Evolutionary conservation across 768 basidiomycete species (phyloP), one percentile per base, ranked within the genome.

Genomic region (Calocera viscosa): DNA sequence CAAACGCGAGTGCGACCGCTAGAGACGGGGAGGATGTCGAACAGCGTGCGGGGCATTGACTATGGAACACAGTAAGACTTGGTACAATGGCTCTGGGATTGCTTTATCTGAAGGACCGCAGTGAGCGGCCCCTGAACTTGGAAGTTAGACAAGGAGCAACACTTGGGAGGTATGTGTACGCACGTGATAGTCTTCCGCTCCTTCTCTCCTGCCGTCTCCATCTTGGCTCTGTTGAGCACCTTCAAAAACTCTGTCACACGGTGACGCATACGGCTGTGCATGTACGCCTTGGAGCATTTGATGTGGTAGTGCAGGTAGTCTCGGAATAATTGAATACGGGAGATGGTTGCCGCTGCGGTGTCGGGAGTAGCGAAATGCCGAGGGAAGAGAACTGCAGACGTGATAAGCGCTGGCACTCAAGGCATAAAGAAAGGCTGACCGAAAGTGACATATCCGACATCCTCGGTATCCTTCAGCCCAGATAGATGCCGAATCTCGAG

Each of bases 231-330:
- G 74, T 98, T 98, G 73, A 99, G 77, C 64, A 99, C 86, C 77
- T 93, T 93, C 78, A 92, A 90, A 81, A 99, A 98, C 77, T 96
- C 92, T 0, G 89, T 84, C 14, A 96, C 96, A 11, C 96, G 86
- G 72, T 88, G 82, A 68, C 96, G 82, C 93, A 98, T 94, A 49
- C 96, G 82, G 1, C 92, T 94, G 77, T 98, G 95, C 92, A 99
- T 95, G 78, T 99, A 98, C 0, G 95, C 96, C 77, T 97, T 97
- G 65, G 89, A 94, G 75, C 93, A 94, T 73, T 95, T 98, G 83
- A 99, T 96, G 75, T 98, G 95, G 77, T 98, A 98, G 78, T 99
- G 96, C n/a, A 99, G 81, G 74, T 97, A 97, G 76, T 97, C 93
- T 66, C 96, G 85, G 88, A 99, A 98, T 28, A 95, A 80, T 75